Conservation (phyloP, 306 rosid genomes). For the Luffa acutangula region DNA sequence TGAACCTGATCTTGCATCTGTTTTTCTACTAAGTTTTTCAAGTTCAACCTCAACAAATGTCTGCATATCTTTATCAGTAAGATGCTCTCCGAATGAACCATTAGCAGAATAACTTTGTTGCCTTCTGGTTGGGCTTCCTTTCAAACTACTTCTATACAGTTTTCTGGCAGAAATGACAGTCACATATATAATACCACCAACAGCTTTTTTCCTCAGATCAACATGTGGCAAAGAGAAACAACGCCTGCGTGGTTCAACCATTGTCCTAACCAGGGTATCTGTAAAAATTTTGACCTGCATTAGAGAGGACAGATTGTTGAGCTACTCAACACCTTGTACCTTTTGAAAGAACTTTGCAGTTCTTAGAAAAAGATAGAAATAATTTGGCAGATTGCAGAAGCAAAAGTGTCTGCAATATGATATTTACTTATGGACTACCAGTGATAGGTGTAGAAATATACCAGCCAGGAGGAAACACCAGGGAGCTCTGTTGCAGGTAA, state of each 20-base stretch:
- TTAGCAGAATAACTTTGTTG: slow-evolving; percentile 33
- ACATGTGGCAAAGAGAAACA: slow-evolving; percentile 76
- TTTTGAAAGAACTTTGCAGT: background rate
- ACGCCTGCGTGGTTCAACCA: slow-evolving; percentile 96
- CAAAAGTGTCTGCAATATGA: background rate
- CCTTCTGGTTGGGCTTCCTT: slow-evolving; percentile 47
- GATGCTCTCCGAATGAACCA: slow-evolving; percentile 42
- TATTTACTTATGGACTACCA: background rate
- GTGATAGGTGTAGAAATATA: slow-evolving; percentile 19
- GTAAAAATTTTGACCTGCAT: slow-evolving; percentile 64
- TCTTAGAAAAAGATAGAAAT: background rate
- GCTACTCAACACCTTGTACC: background rate
- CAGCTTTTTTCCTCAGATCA: slow-evolving; percentile 67
- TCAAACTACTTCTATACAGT: slow-evolving; percentile 60
- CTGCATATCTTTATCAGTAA: slow-evolving; percentile 48
- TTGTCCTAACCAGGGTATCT: slow-evolving; percentile 74
- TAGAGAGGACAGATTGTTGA: background rate
- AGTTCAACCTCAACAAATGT: slow-evolving; percentile 91
- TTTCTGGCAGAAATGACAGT: slow-evolving; percentile 70
- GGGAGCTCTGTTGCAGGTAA: slow-evolving; percentile 96
- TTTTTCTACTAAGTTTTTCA: slow-evolving; percentile 70
- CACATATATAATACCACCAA: slow-evolving; percentile 73
- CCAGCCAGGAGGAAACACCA: slow-evolving; percentile 94
- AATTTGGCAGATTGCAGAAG: background rate
- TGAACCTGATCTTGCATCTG: slow-evolving; percentile 56